Conservation (phyloP, 2,329 filamentous ascomycete species). For the Arthrobotrys conoides region DNA sequence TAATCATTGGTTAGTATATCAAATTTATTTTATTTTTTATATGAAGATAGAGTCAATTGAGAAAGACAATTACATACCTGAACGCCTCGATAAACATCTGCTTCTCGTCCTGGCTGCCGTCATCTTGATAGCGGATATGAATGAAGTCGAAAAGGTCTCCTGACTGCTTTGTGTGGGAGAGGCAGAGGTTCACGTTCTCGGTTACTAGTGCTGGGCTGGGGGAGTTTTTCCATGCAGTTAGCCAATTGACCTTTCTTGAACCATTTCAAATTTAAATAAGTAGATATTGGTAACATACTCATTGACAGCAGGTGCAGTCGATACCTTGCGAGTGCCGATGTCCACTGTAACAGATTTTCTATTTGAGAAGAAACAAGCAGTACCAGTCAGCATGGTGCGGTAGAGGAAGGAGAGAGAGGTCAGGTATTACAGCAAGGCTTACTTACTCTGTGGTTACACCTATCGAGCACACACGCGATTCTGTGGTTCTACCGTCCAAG, state of each 20-base stretch:
- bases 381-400: constrained; percentile 8
- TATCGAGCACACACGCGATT: constrained; percentile 59
- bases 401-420: no score
- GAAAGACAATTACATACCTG: constrained; percentile 56
- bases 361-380: background rate
- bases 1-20: constrained; percentile 32
- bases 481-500: constrained; percentile 56
- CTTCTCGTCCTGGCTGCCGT: constrained; percentile 62
- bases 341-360: constrained; percentile 59
- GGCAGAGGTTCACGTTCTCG: constrained; percentile 62
- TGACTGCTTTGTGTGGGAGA: constrained; percentile 60
- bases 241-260: constrained; percentile 28
- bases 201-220: constrained; percentile 51
- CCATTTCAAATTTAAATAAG: background rate
- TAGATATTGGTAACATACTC: constrained; percentile 41
- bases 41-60: constrained; percentile 4
- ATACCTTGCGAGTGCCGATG: constrained; percentile 44
- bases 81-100: constrained; percentile 64
- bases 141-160: constrained; percentile 63
- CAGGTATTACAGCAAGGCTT: constrained; percentile 7
- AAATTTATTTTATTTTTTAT: constrained; percentile 14
- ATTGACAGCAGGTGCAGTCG: constrained; percentile 44
- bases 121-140: constrained; percentile 64
- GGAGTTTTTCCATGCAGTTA: constrained; percentile 36
- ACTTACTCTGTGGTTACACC: constrained; percentile 60